Evolutionary conservation across 2,329 filamentous ascomycete genomes (phyloP), one percentile per base, ranked within the genome.

Genomic region (Ophiostoma sp.): DNA sequence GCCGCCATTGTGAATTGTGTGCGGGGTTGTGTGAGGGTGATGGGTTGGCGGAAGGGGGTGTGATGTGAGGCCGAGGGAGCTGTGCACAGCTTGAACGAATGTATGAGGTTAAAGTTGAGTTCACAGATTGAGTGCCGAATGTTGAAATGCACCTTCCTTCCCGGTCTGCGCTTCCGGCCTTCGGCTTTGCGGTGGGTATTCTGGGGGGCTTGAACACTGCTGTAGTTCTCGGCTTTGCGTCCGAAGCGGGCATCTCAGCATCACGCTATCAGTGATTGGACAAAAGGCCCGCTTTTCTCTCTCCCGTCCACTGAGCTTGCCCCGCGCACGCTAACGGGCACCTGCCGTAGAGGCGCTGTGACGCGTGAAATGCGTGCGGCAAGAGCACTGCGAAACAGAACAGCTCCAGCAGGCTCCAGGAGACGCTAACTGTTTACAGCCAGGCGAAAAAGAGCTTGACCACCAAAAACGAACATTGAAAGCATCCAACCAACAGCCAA

Each of bases 1-100:
- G 76, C 64, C 22, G 78, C 74, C 80, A 81, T 81, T 59, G 69
- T 71, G 25, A 42, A 22, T 3, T 39, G 66, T 39, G 50, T 1
- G 42, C 2, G 48, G 33, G n/a, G n/a, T 33, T 22, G 6, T 25
- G 59, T 12, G n/a, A 7, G 36, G n/a, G n/a, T 9, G 50, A 2
- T 25, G 50, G 50, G 8, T 12, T 7, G 39, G n/a, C n/a, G 15
- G 57, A 42, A 12, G n/a, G 2, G 1, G 8, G 8, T 39, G 33
- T 55, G n/a, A 50, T 19, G 17, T 25, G 22, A 15, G 22, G 9
- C 15, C 15, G 7, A 36, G 8, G 6, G 15, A 33, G 7, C 7
- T 7, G 15, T 11, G 15, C 7, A 19, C 28, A 25, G 36, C 8
- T 7, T 5, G n/a, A 36, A 64, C 3, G 9, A 25, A 25, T 42